phyloP scores from a whole-genome alignment of 371 early-diverging fungal genomes.

The Funneliformis caledonium region DNA sequence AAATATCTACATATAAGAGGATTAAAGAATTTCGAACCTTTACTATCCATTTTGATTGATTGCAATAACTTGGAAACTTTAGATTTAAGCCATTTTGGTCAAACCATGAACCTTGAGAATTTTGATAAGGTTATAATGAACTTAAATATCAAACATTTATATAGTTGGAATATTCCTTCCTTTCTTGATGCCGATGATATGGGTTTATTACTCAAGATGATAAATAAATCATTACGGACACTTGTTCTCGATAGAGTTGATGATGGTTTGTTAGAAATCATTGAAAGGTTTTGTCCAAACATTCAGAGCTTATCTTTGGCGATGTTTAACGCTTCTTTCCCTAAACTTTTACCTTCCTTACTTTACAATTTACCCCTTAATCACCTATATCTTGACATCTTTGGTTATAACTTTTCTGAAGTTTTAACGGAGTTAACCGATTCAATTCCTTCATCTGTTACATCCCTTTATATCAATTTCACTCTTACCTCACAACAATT shows the following conservation, averaged over 20 bases:
- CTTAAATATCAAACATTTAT: neutral
- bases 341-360: constrained; percentile 15
- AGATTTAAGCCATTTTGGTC: neutral
- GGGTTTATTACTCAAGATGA: neutral
- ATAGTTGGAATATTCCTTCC: neutral
- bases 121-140: too few relatives aligned
- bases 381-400: neutral
- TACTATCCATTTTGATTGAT: neutral
- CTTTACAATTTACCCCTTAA: neutral
- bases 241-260: neutral
- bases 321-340: neutral
- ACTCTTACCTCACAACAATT: neutral
- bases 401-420: neutral
- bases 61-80: constrained; percentile 19
- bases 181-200: neutral
- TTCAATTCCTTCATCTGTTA: neutral
- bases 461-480: constrained; percentile 1
- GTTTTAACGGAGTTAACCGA: neutral
- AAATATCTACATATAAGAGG: neutral
- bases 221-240: neutral
- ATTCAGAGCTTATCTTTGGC: neutral
- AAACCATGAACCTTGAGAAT: too few relatives aligned
- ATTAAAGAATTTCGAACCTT: neutral
- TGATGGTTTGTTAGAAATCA: neutral
- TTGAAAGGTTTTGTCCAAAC: constrained; percentile 4